Evolutionary conservation across 805 yeast species (phyloP).

Genomic region (Isabelozyma gotoi): DNA sequence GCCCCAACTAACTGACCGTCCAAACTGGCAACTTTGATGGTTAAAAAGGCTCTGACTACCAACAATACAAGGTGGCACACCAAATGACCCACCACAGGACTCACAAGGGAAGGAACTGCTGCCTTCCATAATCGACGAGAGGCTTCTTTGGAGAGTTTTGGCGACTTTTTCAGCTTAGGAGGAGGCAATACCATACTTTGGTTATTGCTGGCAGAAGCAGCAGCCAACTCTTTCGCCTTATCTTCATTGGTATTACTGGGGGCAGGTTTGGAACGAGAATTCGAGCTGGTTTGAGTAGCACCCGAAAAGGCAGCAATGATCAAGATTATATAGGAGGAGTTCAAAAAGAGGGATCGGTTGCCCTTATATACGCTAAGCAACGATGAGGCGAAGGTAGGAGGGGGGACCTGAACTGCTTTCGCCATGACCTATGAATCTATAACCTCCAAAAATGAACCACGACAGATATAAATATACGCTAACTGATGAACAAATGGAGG

Average conservation of each 20-base stretch:
- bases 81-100: constrained; percentile 37
- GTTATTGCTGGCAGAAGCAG: constrained; percentile 3
- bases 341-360: constrained; percentile 39
- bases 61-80: constrained; percentile 57
- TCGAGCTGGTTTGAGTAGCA: constrained; percentile 29
- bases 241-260: constrained; percentile 6
- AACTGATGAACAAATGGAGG: too few species aligned
- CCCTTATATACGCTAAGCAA: constrained; percentile 36
- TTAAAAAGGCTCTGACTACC: constrained; percentile 65
- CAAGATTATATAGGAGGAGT: constrained; percentile 41
- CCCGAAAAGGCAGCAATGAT: constrained; percentile 44
- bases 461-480: too few species aligned
- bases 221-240: constrained; percentile 1
- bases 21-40: constrained; percentile 79
- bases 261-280: constrained; percentile 2
- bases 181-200: neutral
- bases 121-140: constrained; percentile 28
- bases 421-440: neutral
- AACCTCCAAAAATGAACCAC: too few species aligned
- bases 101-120: constrained; percentile 30
- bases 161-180: constrained; percentile 11
- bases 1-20: constrained; percentile 87
- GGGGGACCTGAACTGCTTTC: neutral
- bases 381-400: constrained; percentile 21
- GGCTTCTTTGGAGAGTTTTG: constrained; percentile 30